Percentiles rank a stretch among this genome's conserved stretches.
These are phyloP conservation scores for Metschnikowia kunwiensis DNA, from an alignment of 805 yeast genomes.

Conservation along the genomic window DNA sequence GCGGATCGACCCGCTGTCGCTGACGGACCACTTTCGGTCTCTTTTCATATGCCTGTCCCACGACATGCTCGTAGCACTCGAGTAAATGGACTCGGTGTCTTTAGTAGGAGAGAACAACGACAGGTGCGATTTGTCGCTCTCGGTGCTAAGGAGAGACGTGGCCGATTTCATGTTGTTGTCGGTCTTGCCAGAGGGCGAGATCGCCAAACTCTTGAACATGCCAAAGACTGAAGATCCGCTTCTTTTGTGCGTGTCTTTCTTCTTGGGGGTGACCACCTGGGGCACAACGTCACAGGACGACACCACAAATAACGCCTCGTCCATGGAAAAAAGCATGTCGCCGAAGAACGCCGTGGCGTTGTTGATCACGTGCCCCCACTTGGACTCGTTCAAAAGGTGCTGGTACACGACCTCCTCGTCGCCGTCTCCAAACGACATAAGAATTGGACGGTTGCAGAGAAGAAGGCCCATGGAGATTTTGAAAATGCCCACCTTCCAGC, in stretches of 20 bases:
- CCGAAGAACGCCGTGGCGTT: constrained; percentile 40
- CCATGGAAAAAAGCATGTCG: constrained; percentile 35
- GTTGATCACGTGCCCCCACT: constrained; percentile 41
- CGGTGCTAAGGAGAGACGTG: constrained; percentile 8
- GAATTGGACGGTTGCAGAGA: constrained; percentile 45
- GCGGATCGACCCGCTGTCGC: constrained; percentile 12
- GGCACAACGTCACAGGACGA: constrained; percentile 1
- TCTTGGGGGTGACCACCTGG: constrained; percentile 6
- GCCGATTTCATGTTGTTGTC: constrained; percentile 13
- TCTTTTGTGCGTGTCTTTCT: constrained; percentile 11
- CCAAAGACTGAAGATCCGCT: constrained; percentile 25
- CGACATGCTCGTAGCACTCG: constrained; percentile 22
- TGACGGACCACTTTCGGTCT: constrained; percentile 8
- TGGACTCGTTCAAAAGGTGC: constrained; percentile 41
- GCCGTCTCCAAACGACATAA: constrained; percentile 29
- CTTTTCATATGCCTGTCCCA: constrained; percentile 12
- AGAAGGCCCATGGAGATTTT: constrained; percentile 54
- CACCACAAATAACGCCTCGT: constrained; percentile 27
- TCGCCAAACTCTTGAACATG: constrained; percentile 29
- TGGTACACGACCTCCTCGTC: constrained; percentile 45
- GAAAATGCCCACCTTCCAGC: constrained; percentile 52
- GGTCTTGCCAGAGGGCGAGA: constrained; percentile 10
- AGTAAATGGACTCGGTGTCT: constrained; percentile 29
- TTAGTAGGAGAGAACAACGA: constrained; percentile 22
- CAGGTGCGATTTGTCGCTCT: constrained; percentile 19